Evolutionary conservation across 2,329 filamentous ascomycete species (phyloP).

Genomic region (Nigrograna mackinnonii): DNA sequence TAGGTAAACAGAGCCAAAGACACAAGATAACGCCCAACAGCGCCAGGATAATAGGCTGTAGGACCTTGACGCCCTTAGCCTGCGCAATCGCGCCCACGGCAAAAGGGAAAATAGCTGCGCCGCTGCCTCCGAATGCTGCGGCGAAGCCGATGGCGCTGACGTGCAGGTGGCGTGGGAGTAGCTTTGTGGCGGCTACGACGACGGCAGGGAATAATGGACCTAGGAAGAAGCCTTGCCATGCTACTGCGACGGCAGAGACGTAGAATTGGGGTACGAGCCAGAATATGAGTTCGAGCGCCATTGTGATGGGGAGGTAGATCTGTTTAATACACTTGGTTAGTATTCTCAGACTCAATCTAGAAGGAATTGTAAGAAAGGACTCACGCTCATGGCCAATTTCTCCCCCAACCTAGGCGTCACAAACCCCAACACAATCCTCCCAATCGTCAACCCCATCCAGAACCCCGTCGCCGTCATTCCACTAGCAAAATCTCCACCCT

Average conservation of each 20-base stretch:
- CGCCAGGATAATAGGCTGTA: constrained; percentile 63
- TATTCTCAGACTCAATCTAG: background rate
- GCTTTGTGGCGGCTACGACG: constrained; percentile 72
- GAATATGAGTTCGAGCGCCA: constrained; percentile 72
- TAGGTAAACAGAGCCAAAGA: constrained; percentile 56
- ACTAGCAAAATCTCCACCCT: constrained; percentile 69
- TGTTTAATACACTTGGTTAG: constrained; percentile 20
- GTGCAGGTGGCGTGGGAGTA: constrained; percentile 74
- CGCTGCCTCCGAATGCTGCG: constrained; percentile 74
- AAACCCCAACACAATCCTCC: constrained; percentile 74
- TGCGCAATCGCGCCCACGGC: constrained; percentile 71
- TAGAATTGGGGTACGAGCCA: constrained; percentile 81
- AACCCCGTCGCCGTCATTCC: constrained; percentile 80
- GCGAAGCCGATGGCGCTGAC: constrained; percentile 82
- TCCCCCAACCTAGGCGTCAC: constrained; percentile 75
- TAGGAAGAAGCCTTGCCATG: constrained; percentile 76
- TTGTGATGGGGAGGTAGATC: constrained; percentile 67
- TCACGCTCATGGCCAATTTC: constrained; percentile 56
- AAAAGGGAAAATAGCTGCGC: constrained; percentile 69
- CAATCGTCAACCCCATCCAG: constrained; percentile 81
- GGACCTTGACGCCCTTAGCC: constrained; percentile 60
- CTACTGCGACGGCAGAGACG: constrained; percentile 72
- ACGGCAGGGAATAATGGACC: constrained; percentile 79
- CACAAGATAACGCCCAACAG: constrained; percentile 54
- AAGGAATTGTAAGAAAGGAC: constrained; percentile 9